A percentile compares a stretch with the other conserved stretches of the same genome.
Conservation (phyloP, 139 green algal species). For the Coelastrella sp. region DNA sequence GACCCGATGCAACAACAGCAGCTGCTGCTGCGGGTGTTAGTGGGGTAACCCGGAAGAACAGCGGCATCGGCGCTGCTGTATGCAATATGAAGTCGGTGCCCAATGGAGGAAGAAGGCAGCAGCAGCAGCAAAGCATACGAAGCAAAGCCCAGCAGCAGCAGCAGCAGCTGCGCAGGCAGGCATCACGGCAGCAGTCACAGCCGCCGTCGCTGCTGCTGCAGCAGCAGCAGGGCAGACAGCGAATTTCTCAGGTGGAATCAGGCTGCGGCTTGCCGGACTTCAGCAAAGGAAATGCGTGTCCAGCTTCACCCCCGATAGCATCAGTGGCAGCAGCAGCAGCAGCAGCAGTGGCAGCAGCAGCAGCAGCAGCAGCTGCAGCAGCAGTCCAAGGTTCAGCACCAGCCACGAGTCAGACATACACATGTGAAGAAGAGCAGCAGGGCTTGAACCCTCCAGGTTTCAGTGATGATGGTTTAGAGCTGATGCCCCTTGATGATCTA, state of each 20-base stretch:
- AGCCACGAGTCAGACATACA: background rate
- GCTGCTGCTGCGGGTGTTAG: background rate
- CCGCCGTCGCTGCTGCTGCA: background rate
- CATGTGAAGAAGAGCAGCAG: background rate
- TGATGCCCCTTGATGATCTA: background rate
- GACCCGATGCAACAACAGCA: background rate
- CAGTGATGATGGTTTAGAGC: conserved; percentile 8
- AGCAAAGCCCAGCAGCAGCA: background rate
- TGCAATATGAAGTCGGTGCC: background rate
- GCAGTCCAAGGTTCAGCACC: background rate
- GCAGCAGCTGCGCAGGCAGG: background rate
- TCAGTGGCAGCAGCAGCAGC: background rate
- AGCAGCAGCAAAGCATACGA: background rate
- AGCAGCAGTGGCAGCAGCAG: background rate
- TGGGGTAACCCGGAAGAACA: background rate
- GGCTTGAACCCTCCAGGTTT: background rate
- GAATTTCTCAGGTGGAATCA: too few relatives aligned
- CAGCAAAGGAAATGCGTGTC: too few relatives aligned
- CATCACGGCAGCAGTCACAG: background rate
- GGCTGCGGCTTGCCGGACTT: too few relatives aligned
- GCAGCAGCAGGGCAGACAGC: background rate
- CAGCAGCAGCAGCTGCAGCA: background rate
- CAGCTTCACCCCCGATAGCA: too few relatives aligned
- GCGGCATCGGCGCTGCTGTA: background rate
- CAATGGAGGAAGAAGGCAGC: background rate